phyloP scores from a whole-genome alignment of 768 basidiomycete species.

The Suillus subluteus region DNA sequence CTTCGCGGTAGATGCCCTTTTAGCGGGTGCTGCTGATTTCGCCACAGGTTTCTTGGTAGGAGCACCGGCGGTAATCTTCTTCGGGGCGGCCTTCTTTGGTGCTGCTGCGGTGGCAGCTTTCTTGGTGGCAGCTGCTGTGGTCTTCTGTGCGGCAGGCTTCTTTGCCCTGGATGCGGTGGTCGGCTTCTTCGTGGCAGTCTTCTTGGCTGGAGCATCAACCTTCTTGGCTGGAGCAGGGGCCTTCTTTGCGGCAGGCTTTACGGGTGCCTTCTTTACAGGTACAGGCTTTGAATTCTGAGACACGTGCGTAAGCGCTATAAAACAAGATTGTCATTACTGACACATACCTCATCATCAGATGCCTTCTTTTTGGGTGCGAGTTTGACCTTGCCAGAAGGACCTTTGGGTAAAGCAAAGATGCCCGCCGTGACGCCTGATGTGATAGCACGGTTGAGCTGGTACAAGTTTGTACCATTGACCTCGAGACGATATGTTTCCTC shows the following conservation, averaged over 20 bases:
- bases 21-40: constrained; percentile 15
- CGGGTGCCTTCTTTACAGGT: constrained; percentile 21
- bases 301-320: background rate
- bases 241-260: constrained; percentile 33
- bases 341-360: constrained; percentile 52
- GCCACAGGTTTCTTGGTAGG: constrained; percentile 16
- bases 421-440: constrained; percentile 50
- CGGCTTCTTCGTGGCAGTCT: constrained; percentile 37
- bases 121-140: constrained; percentile 35
- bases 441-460: constrained; percentile 56
- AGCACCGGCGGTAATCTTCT: constrained; percentile 38
- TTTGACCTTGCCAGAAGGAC: constrained; percentile 74
- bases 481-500: constrained; percentile 54
- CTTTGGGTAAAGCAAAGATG: constrained; percentile 58
- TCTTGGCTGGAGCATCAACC: constrained; percentile 32
- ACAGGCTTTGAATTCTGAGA: constrained; percentile 23
- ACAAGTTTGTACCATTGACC: constrained; percentile 45
- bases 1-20: constrained; percentile 30
- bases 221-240: constrained; percentile 27
- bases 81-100: constrained; percentile 35
- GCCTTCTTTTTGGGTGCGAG: constrained; percentile 60
- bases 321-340: background rate
- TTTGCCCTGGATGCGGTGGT: constrained; percentile 28
- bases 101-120: constrained; percentile 32
- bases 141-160: constrained; percentile 41